These are phyloP conservation scores for Hevea brasiliensis DNA, from an alignment of 345 rosid species.

Conservation along the genomic window DNA sequence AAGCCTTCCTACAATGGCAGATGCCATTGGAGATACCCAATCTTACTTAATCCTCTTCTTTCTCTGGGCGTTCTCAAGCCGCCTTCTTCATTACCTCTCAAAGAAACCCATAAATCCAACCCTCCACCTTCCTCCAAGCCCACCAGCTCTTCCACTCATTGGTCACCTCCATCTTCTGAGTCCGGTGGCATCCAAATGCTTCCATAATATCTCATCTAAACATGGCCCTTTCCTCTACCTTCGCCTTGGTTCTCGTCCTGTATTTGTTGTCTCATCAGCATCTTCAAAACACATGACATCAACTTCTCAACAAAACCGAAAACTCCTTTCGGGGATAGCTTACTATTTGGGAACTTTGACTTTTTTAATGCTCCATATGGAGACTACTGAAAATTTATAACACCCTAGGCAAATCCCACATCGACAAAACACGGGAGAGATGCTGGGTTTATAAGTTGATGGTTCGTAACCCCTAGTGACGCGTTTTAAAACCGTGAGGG, in stretches of 20 bases:
- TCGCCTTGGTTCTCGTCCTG: not conserved
- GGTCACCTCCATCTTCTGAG: slow-evolving; percentile 48
- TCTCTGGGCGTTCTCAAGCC: not conserved
- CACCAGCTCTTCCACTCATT: slow-evolving; percentile 39
- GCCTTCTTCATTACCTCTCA: slow-evolving; percentile 7
- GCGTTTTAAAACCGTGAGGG: too few relatives aligned
- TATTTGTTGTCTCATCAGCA: not conserved
- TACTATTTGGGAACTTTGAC: slow-evolving; percentile 30
- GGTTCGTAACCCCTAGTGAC: too few relatives aligned
- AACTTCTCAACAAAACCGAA: slow-evolving; percentile 18
- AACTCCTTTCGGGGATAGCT: slow-evolving; percentile 9
- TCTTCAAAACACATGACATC: slow-evolving; percentile 24
- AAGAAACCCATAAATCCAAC: slow-evolving; percentile 19
- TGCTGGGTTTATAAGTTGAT: too few relatives aligned
- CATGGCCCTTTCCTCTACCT: slow-evolving; percentile 31
- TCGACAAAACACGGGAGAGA: too few relatives aligned
- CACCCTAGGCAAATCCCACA: too few relatives aligned
- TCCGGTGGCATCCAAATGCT: slow-evolving; percentile 27
- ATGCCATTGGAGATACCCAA: not conserved
- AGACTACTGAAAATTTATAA: slow-evolving; percentile 38
- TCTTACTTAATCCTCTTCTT: not conserved
- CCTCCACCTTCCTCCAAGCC: slow-evolving; percentile 46
- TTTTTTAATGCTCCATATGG: slow-evolving; percentile 38
- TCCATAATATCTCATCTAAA: slow-evolving; percentile 30
- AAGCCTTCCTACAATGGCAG: not conserved